Evolutionary conservation across 1,139 yeast species (phyloP).

Genomic region (Debaryomyces nepalensis): DNA sequence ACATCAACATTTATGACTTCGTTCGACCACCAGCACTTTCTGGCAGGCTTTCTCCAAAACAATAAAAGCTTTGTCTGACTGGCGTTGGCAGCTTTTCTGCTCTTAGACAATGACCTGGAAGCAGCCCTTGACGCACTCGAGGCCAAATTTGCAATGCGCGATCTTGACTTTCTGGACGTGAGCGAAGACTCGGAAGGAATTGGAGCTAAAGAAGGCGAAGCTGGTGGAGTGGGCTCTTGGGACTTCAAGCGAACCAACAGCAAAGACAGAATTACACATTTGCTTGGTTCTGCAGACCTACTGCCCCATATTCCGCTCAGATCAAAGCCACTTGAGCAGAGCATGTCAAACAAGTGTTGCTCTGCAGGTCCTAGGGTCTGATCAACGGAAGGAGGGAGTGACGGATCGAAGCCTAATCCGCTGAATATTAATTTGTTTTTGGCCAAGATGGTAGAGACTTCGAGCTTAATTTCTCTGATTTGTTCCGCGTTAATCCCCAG

Average conservation of each 20-base stretch:
- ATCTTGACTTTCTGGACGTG: slow-evolving; percentile 50
- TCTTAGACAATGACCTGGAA: slow-evolving; percentile 57
- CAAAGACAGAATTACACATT: slow-evolving; percentile 83
- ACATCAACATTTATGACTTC: slow-evolving; percentile 60
- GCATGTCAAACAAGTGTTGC: slow-evolving; percentile 92
- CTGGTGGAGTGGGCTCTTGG: slow-evolving; percentile 45
- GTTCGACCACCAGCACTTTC: slow-evolving; percentile 99
- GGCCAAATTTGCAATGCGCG: slow-evolving; percentile 48
- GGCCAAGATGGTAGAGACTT: slow-evolving; percentile 61
- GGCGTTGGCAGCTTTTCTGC: slow-evolving; percentile 37
- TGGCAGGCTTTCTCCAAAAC: slow-evolving; percentile 98
- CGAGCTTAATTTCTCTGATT: slow-evolving; percentile 67
- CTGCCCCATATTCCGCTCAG: slow-evolving; percentile 82
- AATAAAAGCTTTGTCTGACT: slow-evolving; percentile 74
- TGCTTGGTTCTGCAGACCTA: slow-evolving; percentile 81
- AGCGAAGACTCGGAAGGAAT: slow-evolving; percentile 47
- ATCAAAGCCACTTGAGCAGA: slow-evolving; percentile 85
- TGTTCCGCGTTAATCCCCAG: slow-evolving; percentile 53
- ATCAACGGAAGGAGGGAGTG: slow-evolving; percentile 30
- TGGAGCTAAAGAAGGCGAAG: slow-evolving; percentile 54
- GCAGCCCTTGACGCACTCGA: slow-evolving; percentile 52
- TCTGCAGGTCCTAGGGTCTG: slow-evolving; percentile 86
- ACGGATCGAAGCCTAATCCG: slow-evolving; percentile 60
- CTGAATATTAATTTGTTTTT: slow-evolving; percentile 67
- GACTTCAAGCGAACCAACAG: slow-evolving; percentile 72